Evolutionary conservation across 169 alveolate species (phyloP).

Genomic region (Eimeria acervulina): DNA sequence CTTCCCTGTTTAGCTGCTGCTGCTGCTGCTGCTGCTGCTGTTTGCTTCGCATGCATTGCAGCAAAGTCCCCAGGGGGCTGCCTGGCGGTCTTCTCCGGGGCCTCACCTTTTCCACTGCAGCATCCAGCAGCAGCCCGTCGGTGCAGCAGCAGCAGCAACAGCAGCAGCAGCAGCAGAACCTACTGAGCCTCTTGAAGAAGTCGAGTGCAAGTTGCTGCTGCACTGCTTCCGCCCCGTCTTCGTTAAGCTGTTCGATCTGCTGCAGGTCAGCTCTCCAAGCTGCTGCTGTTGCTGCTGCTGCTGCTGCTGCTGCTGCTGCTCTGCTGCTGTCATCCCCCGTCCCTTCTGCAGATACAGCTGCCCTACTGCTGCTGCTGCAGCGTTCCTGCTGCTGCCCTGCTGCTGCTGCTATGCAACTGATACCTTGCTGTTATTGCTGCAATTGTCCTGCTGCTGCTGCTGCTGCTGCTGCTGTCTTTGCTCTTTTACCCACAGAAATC

Average conservation of each 20-base stretch:
- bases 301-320: not conserved
- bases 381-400: not conserved
- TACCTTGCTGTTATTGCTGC: not conserved
- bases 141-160: too few relatives aligned
- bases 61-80: not conserved
- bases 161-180: too few relatives aligned
- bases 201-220: constrained; percentile 55
- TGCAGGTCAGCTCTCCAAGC: not conserved
- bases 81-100: not conserved
- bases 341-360: too few relatives aligned
- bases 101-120: constrained; percentile 27
- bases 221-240: constrained; percentile 60
- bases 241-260: not conserved
- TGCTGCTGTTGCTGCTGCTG: not conserved
- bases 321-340: not conserved
- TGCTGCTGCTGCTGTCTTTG: too few relatives aligned
- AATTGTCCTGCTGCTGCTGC: not conserved
- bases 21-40: too few relatives aligned
- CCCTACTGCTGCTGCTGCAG: not conserved
- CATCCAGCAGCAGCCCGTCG: not conserved
- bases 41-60: not conserved
- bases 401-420: too few relatives aligned
- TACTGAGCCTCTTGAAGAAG: not conserved
- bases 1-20: not conserved
- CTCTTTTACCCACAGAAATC: not conserved